Evolutionary conservation across 148 eudicot species (phyloP), one percentile per base, ranked within the genome.

Genomic region (Drosera capensis): DNA sequence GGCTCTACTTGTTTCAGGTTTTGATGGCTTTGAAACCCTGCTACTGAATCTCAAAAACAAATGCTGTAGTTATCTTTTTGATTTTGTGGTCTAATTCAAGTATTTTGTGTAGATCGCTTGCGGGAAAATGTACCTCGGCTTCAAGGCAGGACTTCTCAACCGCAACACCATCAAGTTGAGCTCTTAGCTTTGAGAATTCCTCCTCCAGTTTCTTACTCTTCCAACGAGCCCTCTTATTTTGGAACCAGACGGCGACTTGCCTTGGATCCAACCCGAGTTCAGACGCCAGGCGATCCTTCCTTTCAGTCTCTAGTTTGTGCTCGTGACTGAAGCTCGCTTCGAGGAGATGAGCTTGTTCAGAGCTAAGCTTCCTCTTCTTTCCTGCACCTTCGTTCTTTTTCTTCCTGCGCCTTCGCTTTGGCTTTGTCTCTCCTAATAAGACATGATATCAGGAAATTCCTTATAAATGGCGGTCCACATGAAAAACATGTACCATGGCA

Each of bases 241-340:
- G 53, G 19, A 49, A 49, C 53, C 53, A 49, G 0, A 49, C 53
- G 12, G 42, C 51, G 14, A 49, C 40, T 18, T 49, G 53, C 2
- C 25, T 14, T 28, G 28, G 53, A 7, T 31, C 40, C 53, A 49
- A 20, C 0, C 53, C 40, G 9, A 49, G 39, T 38, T 47, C 51
- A 0, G 23, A 22, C 2, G 51, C 51, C 30, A 47, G 28, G 20
- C 23, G 21, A 8, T 34, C 23, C 15, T 47, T 47, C 20, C 51
- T 47, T 15, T 5, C 21, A n/a, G 21, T 34, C n/a, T 22, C 51
- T 7, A 47, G 23, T 23, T 36, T 20, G 23, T 13, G 23, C 51
- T 47, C 35, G 7, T 15, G 23, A n/a, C 30, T 8, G 14, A 47
- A 47, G 5, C 13, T 47, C 7, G 4, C 20, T 23, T 47, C 51